Evolutionary conservation across 2,329 filamentous ascomycete genomes (phyloP), one percentile per base, ranked within the genome.

Genomic region (Pseudopithomyces maydicus): DNA sequence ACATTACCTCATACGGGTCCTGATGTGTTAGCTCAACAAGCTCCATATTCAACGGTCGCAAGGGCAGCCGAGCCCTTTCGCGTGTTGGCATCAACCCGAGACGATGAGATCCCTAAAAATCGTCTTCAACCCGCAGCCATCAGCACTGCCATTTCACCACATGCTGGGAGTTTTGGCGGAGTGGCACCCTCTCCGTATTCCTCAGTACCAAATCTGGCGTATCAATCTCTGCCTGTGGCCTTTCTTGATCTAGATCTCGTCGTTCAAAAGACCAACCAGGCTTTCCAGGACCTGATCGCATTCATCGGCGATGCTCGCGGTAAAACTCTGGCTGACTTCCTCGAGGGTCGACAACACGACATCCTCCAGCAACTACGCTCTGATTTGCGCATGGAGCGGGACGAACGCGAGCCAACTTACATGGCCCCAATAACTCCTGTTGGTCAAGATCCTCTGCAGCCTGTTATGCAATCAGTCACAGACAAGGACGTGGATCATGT

Each of bases 231-330:
- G 41, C 72, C 73, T 10, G 63, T 73, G 6, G 80, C 78, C 7
- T 79, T 80, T 46, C 72, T 82, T 15, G 78, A 82, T 59, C 69
- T 82, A 52, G 80, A 83, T 55, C 65, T 83, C 42, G 71, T 77
- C 20, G 73, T 83, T 35, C 65, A 82, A 47, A 79, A 78, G 56
- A 77, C 78, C 14, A 82, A 81, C 57, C 62, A 68, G 43, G 69
- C 75, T 2, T 82, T 82, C 61, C 73, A 77, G 46, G 74, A 78
- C 42, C 69, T 81, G 49, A 74, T 81, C 51, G 59, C 73, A 3
- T 74, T 74, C 39, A 66, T 75, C 5, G 71, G 72, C 15, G 74
- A 78, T 29, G 56, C 78, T 19, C 68, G 65, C 29, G 77, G 77
- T 7, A 75, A 74, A 51, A 73, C 74, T 43, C 66, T 84, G 19